Conservation (phyloP, 768 basidiomycete species). For the Crepidotus variabilis region DNA sequence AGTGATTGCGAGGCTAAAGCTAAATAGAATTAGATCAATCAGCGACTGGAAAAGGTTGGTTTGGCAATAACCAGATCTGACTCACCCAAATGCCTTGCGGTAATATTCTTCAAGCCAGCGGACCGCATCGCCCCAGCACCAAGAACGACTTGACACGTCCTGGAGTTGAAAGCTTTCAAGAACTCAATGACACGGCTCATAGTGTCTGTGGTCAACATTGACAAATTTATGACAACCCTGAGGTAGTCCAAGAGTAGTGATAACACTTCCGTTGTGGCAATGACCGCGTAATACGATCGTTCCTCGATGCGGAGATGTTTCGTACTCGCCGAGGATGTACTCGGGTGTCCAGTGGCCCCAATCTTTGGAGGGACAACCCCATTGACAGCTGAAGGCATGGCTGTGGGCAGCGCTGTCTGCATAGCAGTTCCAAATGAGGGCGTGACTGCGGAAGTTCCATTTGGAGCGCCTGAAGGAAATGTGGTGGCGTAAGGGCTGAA, state of each 20-base stretch:
- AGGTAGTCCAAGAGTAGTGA: constrained; percentile 80
- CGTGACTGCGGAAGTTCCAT: constrained; percentile 1
- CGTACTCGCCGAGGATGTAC: constrained; percentile 22
- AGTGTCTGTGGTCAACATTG: constrained; percentile 89
- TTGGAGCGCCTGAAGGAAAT: constrained; percentile 8
- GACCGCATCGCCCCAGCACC: constrained; percentile 99
- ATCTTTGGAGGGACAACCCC: constrained; percentile 1
- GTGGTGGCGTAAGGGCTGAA: constrained; percentile 17
- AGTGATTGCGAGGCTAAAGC: constrained; percentile 95
- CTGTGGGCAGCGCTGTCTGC: constrained; percentile 10
- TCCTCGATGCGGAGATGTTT: constrained; percentile 82
- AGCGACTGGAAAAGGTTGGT: neutral
- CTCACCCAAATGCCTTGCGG: constrained; percentile 90
- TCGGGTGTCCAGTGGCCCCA: neutral
- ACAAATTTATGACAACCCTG: constrained; percentile 80
- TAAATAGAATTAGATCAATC: constrained; percentile 25
- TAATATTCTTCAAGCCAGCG: constrained; percentile 96
- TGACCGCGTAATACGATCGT: constrained; percentile 78
- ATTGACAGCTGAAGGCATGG: constrained; percentile 8
- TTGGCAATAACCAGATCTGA: neutral
- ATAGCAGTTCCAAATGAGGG: constrained; percentile 12
- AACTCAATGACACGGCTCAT: constrained; percentile 95
- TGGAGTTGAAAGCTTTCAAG: constrained; percentile 95
- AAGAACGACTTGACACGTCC: constrained; percentile 96
- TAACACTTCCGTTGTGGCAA: constrained; percentile 77